Conservation (phyloP, 2,329 filamentous ascomycete genomes). For the Xylariaceae sp. region DNA sequence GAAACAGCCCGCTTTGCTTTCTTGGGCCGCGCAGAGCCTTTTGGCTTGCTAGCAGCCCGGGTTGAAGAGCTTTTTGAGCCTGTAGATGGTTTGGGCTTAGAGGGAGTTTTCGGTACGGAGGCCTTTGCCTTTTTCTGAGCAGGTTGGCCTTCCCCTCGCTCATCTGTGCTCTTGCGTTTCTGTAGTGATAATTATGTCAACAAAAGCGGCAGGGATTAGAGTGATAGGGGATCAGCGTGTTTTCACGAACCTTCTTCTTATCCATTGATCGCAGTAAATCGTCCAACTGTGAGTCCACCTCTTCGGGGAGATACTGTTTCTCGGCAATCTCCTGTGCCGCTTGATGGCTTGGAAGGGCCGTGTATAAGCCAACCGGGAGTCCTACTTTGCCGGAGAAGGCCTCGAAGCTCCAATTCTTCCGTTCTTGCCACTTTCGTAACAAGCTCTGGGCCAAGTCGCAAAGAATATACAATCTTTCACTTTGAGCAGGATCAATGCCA, state of each 20-base stretch:
- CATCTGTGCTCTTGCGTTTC: constrained; percentile 54
- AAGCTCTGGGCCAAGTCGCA: constrained; percentile 81
- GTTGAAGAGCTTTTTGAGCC: constrained; percentile 28
- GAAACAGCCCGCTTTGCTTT: constrained; percentile 25
- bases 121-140: constrained; percentile 38
- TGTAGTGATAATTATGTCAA: constrained; percentile 32
- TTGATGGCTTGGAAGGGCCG: constrained; percentile 66
- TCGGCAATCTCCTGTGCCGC: constrained; percentile 80
- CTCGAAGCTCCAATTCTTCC: constrained; percentile 79
- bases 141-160: constrained; percentile 43
- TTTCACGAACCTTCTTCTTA: constrained; percentile 58
- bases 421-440: constrained; percentile 80
- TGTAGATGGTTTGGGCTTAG: constrained; percentile 34
- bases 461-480: constrained; percentile 75
- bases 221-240: not conserved
- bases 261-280: constrained; percentile 60
- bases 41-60: constrained; percentile 25
- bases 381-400: constrained; percentile 76
- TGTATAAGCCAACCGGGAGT: constrained; percentile 74
- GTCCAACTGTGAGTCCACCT: constrained; percentile 70
- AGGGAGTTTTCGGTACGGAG: constrained; percentile 29
- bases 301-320: constrained; percentile 76
- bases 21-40: constrained; percentile 26
- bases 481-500: constrained; percentile 61
- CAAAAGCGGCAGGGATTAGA: not conserved